These are phyloP conservation scores for Tagetes erecta DNA, from an alignment of 129 eudicot species.

Conservation along the genomic window DNA sequence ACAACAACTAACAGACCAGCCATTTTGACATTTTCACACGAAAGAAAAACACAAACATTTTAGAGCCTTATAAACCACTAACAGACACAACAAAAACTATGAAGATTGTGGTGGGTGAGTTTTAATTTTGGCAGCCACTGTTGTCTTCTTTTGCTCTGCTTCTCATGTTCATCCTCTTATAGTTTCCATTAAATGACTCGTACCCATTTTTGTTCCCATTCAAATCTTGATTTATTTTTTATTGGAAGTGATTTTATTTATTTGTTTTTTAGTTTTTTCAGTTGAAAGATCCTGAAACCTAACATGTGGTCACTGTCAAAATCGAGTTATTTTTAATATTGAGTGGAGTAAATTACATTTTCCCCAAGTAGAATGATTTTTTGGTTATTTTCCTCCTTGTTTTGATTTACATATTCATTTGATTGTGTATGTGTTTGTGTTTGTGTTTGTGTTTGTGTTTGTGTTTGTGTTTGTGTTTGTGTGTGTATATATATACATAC, in stretches of 20 bases:
- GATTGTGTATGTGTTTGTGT: background rate
- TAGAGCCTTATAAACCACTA: constrained; percentile 14
- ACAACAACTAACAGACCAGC: constrained; percentile 11
- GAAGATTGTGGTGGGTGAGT: background rate
- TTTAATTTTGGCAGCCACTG: constrained; percentile 34
- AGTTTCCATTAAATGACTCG: constrained; percentile 32
- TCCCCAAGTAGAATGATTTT: background rate
- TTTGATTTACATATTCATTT: constrained; percentile 1
- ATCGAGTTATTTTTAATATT: constrained; percentile 12
- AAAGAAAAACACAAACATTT: constrained; percentile 8
- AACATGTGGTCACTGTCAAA: constrained; percentile 38
- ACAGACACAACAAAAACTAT: constrained; percentile 19
- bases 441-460: too few species aligned
- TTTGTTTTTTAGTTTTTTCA: constrained; percentile 11
- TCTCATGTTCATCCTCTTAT: constrained; percentile 35
- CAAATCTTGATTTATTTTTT: constrained; percentile 15
- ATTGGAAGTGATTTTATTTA: constrained; percentile 18
- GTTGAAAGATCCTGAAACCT: constrained; percentile 22
- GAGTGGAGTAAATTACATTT: constrained; percentile 34
- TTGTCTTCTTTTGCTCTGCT: constrained; percentile 24
- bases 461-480: background rate
- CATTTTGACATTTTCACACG: constrained; percentile 21
- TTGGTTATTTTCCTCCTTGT: constrained; percentile 7
- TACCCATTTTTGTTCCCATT: constrained; percentile 3
- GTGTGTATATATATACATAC: too few species aligned